Conservation (phyloP, 1,284 basidiomycete genomes). For the Papiliotrema laurentii region DNA sequence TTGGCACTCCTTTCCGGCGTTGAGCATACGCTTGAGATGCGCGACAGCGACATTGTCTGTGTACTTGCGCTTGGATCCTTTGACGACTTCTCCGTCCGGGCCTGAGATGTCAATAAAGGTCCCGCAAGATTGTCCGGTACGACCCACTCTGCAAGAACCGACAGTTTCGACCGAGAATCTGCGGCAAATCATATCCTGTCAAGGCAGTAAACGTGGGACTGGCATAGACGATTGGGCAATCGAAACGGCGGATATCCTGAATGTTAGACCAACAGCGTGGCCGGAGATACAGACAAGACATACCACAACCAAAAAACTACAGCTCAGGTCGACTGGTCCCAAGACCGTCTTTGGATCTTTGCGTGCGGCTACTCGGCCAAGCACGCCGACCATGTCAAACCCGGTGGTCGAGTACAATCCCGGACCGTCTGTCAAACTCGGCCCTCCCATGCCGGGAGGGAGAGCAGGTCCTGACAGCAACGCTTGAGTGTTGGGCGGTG, state of each 20-base stretch:
- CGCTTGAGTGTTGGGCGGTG: slow-evolving; percentile 24
- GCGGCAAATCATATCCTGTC: slow-evolving; percentile 74
- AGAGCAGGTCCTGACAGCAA: slow-evolving; percentile 17
- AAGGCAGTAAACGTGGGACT: slow-evolving; percentile 72
- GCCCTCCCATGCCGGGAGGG: slow-evolving; percentile 18
- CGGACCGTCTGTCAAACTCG: slow-evolving; percentile 29
- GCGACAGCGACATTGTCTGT: slow-evolving; percentile 67
- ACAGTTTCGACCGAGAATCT: slow-evolving; percentile 84
- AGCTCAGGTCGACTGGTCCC: slow-evolving; percentile 87
- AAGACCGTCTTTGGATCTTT: slow-evolving; percentile 71
- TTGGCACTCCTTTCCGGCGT: slow-evolving; percentile 79
- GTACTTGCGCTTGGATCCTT: slow-evolving; percentile 63
- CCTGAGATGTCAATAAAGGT: slow-evolving; percentile 53
- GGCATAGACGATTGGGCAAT: slow-evolving; percentile 83
- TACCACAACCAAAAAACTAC: slow-evolving; percentile 75
- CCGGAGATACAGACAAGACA: slow-evolving; percentile 10
- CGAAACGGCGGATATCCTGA: slow-evolving; percentile 67
- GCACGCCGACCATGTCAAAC: slow-evolving; percentile 79
- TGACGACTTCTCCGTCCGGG: slow-evolving; percentile 62
- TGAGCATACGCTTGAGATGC: slow-evolving; percentile 62
- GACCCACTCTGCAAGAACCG: slow-evolving; percentile 58
- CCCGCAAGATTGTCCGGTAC: slow-evolving; percentile 67
- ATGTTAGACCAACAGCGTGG: neutral
- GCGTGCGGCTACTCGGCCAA: slow-evolving; percentile 70
- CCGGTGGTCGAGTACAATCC: slow-evolving; percentile 77